These are phyloP conservation scores for Lippia alba DNA, from an alignment of 305 asterid species.

Conservation along the genomic window DNA sequence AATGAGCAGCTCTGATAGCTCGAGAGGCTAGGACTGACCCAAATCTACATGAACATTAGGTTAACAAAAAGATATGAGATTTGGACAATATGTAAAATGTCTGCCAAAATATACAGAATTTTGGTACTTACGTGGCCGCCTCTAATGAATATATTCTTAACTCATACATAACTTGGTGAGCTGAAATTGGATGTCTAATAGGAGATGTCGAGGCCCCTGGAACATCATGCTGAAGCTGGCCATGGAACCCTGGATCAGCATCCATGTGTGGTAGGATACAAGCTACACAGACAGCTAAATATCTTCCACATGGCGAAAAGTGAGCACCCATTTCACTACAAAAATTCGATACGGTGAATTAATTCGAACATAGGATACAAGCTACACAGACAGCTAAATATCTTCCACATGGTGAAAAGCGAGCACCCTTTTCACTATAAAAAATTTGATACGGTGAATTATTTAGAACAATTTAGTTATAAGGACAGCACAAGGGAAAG, in stretches of 20 bases:
- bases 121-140: slow-evolving; percentile 80
- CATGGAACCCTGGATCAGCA: slow-evolving; percentile 68
- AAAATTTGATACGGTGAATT: slow-evolving; percentile 32
- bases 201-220: slow-evolving; percentile 87
- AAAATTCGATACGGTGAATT: no score
- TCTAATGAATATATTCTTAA: slow-evolving; percentile 93
- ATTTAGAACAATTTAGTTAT: slow-evolving; percentile 28
- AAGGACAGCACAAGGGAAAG: slow-evolving; percentile 4
- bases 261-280: slow-evolving; percentile 84
- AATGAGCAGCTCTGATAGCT: slow-evolving; percentile 96
- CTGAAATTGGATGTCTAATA: slow-evolving; percentile 90
- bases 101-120: slow-evolving; percentile 8
- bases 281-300: slow-evolving; percentile 96
- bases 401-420: slow-evolving; percentile 97
- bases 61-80: slow-evolving; percentile 16
- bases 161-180: slow-evolving; percentile 91
- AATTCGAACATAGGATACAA: slow-evolving; percentile 78
- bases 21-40: slow-evolving; percentile 85
- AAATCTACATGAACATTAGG: slow-evolving; percentile 61
- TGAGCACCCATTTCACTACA: slow-evolving; percentile 98
- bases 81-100: slow-evolving; percentile 15
- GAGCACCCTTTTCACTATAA: slow-evolving; percentile 96
- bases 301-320: slow-evolving; percentile 97
- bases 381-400: slow-evolving; percentile 97
- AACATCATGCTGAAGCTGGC: slow-evolving; percentile 70